Base-by-base conservation (phyloP, 1,284 basidiomycete genomes). In the Fomitiporia mediterranea region DNA sequence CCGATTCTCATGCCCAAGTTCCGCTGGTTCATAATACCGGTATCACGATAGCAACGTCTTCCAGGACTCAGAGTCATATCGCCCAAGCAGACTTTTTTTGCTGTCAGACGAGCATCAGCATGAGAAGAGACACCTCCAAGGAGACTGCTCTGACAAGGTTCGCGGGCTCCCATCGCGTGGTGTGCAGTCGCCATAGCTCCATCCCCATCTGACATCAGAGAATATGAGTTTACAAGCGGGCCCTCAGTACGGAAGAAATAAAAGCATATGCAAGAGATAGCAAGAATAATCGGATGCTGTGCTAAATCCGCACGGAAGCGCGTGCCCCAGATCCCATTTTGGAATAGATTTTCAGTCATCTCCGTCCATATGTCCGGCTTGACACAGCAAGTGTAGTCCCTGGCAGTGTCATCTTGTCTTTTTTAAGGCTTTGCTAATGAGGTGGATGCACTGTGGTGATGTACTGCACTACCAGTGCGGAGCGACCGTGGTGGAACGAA, bases 161-260 rank as follows among this genome's bases (percentile, higher is more conserved):
- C 44, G 23, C 8, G 4, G 44, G 15, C 30, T 46, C 44, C 27
- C 53, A 55, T 48, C 53, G 51, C 42, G 51, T 44, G 51, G 51
- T 35, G 51, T 25, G 21, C 30, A 35, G n/a, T 34, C 32, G 17
- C 34, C 23, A n/a, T 49, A 21, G 27, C 19, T 47, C 43, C 43
- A 55, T 30, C 53, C 32, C 44, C 53, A 55, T 55, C 50, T 51
- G 50, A 51, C 50, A 51, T 51, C 50, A 51, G 27, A 39, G 38
- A 17, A 17, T 40, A 15, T 21, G 19, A 11, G 39, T 37, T 37
- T n/a, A 37, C 17, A 17, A 37, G 35, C 35, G 13, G 35, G 17
- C 35, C 17, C 17, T n/a, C 4, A 37, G 17, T 37, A 11, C 35
- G 35, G 17, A 11, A 37, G 35, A 37, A 17, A 37, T 37, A 37